A percentile compares a stretch with the other conserved stretches of the same genome.
Evolutionary conservation across 139 green algal species (phyloP).

Genomic region (Volvox africanus): DNA sequence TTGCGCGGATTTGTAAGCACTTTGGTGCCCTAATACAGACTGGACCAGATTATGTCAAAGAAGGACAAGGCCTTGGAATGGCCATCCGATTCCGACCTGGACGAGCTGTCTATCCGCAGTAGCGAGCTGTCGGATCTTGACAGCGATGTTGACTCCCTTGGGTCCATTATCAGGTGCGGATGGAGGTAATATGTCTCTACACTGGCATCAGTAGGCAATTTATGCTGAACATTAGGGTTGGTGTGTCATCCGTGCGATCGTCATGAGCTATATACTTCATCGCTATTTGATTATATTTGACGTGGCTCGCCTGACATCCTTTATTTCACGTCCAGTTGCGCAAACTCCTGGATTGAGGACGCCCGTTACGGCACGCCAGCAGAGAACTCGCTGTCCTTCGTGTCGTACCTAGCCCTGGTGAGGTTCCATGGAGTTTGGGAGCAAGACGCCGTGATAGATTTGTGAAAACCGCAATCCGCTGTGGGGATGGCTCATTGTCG

Average conservation of each 20-base stretch:
- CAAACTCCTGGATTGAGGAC: constrained; percentile 62
- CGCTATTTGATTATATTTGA: no score
- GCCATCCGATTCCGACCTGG: constrained; percentile 55
- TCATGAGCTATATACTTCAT: no score
- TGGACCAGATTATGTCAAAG: constrained; percentile 55
- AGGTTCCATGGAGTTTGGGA: not conserved
- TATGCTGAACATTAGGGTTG: no score
- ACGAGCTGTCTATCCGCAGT: constrained; percentile 57
- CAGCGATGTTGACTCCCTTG: constrained; percentile 67
- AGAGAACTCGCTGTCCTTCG: constrained; percentile 31
- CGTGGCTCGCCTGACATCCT: no score
- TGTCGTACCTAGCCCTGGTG: constrained; percentile 18
- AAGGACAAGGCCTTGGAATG: constrained; percentile 54
- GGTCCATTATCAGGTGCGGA: constrained; percentile 44
- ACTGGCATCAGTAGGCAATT: no score
- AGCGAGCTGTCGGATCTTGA: constrained; percentile 69
- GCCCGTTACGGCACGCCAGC: constrained; percentile 57
- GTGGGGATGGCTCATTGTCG: no score
- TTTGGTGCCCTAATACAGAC: not conserved
- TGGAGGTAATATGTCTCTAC: no score
- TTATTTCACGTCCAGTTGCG: constrained; percentile 42
- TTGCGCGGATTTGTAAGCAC: not conserved
- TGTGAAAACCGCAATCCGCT: no score
- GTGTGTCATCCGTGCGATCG: no score
- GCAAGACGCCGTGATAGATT: no score